phyloP scores from a whole-genome alignment of 306 rosid species.

The Casuarina cunninghamiana region DNA sequence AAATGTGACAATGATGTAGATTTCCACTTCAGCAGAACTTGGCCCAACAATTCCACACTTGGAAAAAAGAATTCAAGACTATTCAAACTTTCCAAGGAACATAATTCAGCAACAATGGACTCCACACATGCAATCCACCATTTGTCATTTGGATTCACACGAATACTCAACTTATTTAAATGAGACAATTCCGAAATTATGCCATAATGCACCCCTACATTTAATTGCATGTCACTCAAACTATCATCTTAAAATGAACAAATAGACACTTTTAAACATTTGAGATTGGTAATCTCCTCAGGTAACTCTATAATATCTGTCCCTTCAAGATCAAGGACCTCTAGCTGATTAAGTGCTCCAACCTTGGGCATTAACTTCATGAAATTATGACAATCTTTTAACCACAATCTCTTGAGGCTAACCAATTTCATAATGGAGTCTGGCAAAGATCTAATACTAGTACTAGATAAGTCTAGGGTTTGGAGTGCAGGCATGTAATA shows the following conservation, averaged over 20 bases:
- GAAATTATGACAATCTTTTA: too few species aligned
- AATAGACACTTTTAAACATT: slow-evolving; percentile 1
- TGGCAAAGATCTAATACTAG: background rate
- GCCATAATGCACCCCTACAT: background rate
- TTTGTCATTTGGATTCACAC: slow-evolving; percentile 27
- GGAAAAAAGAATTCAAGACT: slow-evolving; percentile 2
- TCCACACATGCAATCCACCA: slow-evolving; percentile 14
- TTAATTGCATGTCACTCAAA: background rate
- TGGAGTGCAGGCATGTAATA: background rate
- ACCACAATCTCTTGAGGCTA: background rate
- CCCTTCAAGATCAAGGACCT: too few species aligned
- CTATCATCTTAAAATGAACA: background rate
- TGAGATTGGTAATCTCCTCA: background rate
- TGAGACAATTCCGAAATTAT: background rate
- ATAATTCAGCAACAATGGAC: slow-evolving; percentile 20
- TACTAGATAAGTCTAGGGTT: slow-evolving; percentile 3
- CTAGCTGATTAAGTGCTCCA: too few species aligned
- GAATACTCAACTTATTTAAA: slow-evolving; percentile 2
- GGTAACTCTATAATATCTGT: too few species aligned
- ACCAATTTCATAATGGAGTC: background rate
- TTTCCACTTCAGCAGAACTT: background rate
- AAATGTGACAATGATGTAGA: background rate
- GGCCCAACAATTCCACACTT: background rate
- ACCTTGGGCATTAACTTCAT: too few species aligned
- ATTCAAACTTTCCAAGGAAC: background rate